phyloP scores from a whole-genome alignment of 345 rosid species.

The Gossypium herbaceum region DNA sequence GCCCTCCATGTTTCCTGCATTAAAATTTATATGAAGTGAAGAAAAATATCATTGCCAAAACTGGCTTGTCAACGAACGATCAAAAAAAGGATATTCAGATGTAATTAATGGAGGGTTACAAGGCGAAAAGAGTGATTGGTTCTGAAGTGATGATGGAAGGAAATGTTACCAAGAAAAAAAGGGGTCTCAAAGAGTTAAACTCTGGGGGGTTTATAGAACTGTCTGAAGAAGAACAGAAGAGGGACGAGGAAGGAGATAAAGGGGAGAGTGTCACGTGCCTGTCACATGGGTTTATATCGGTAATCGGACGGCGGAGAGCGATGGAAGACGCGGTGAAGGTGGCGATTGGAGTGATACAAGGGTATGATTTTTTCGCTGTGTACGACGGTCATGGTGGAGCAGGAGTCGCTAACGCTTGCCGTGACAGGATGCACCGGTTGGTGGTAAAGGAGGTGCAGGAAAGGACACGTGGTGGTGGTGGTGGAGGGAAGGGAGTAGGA shows the following conservation, averaged over 20 bases:
- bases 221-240: background rate
- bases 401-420: constrained; percentile 52
- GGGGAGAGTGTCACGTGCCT: constrained; percentile 1
- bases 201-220: background rate
- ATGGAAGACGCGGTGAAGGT: constrained; percentile 65
- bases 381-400: constrained; percentile 70
- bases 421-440: constrained; percentile 45
- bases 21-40: too few relatives aligned
- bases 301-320: constrained; percentile 53
- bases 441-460: constrained; percentile 31
- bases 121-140: background rate
- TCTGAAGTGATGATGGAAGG: background rate
- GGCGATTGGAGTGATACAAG: constrained; percentile 23
- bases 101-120: background rate
- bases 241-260: background rate
- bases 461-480: constrained; percentile 12
- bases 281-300: constrained; percentile 44
- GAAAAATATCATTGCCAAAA: background rate
- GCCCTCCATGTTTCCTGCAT: background rate
- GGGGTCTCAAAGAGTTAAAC: background rate
- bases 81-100: background rate
- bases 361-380: constrained; percentile 54
- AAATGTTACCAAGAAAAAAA: background rate
- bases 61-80: background rate
- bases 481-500: constrained; percentile 21